Conservation (phyloP, 1,139 yeast species). For the Magnusiomyces clavatus region DNA sequence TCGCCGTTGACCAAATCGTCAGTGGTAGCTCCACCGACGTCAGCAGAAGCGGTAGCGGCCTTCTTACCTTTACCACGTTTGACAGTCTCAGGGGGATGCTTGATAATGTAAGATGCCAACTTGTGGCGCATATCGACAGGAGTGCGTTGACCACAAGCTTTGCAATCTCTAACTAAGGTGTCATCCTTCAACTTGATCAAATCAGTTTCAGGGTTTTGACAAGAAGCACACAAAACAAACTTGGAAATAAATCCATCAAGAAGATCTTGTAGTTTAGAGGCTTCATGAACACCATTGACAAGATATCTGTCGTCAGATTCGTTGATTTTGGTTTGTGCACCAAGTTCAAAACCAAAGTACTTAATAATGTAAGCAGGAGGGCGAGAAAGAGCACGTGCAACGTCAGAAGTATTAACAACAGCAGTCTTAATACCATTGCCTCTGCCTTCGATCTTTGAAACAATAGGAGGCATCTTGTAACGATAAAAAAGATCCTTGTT, state of each 20-base stretch:
- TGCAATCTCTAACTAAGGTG: constrained; percentile 81
- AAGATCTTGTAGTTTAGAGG: constrained; percentile 82
- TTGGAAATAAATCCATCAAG: constrained; percentile 89
- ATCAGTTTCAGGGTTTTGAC: constrained; percentile 98
- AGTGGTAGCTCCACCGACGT: constrained; percentile 73
- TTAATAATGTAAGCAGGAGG: constrained; percentile 89
- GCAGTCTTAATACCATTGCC: constrained; percentile 99
- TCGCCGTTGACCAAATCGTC: constrained; percentile 45
- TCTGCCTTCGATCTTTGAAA: constrained; percentile 96
- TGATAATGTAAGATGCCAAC: constrained; percentile 75
- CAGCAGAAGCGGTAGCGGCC: constrained; percentile 82
- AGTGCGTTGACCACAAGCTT: constrained; percentile 94
- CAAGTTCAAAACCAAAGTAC: constrained; percentile 92
- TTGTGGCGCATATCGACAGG: constrained; percentile 81
- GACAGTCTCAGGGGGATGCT: constrained; percentile 76
- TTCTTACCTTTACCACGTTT: constrained; percentile 50
- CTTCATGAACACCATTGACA: constrained; percentile 93
- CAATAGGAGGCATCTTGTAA: constrained; percentile 97
- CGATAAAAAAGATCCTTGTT: constrained; percentile 98
- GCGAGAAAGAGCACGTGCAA: constrained; percentile 89
- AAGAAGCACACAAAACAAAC: constrained; percentile 87
- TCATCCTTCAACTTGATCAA: constrained; percentile 74
- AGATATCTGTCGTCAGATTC: constrained; percentile 79
- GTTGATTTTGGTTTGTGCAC: constrained; percentile 86
- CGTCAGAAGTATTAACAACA: constrained; percentile 81